phyloP scores from a whole-genome alignment of 108 stramenopile genomes.

The Nannochloropsis gaditana region DNA sequence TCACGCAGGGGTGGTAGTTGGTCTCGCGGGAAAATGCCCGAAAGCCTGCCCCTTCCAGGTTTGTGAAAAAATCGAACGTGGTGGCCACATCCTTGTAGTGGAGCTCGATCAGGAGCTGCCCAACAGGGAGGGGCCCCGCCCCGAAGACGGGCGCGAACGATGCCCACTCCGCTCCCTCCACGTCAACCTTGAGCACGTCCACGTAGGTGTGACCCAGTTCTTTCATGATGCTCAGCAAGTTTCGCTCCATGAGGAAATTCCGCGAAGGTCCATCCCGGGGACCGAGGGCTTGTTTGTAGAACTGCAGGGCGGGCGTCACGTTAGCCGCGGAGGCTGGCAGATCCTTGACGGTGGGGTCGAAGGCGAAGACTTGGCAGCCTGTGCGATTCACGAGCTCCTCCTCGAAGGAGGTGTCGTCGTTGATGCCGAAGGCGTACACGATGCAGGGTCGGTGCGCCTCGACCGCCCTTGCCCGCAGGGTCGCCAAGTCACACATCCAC shows the following conservation, averaged over 20 bases:
- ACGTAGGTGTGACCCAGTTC: constrained; percentile 26
- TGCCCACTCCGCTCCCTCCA: constrained; percentile 37
- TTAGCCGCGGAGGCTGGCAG: constrained; percentile 12
- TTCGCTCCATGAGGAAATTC: not conserved
- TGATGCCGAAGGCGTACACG: constrained; percentile 35
- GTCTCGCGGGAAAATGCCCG: constrained; percentile 32
- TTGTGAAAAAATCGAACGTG: constrained; percentile 22
- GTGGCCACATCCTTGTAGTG: constrained; percentile 22
- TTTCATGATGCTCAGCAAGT: constrained; percentile 22
- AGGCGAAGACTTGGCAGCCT: constrained; percentile 27
- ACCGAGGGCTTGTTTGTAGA: constrained; percentile 34
- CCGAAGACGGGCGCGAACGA: constrained; percentile 17
- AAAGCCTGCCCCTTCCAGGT: constrained; percentile 21
- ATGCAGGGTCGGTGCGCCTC: constrained; percentile 23
- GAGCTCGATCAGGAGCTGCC: constrained; percentile 36
- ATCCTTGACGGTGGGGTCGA: constrained; percentile 32
- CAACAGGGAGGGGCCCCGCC: constrained; percentile 6
- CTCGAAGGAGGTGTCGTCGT: constrained; percentile 31
- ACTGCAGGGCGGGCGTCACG: constrained; percentile 7
- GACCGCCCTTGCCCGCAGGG: not conserved
- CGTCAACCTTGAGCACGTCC: constrained; percentile 30
- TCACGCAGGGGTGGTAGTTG: constrained; percentile 21
- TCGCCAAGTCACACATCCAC: constrained; percentile 37
- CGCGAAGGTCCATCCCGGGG: not conserved
- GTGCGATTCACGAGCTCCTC: constrained; percentile 15